A percentile compares a stretch with the other conserved stretches of the same genome.
Evolutionary conservation across 306 rosid species (phyloP).

Genomic region (Lagenaria siceraria): DNA sequence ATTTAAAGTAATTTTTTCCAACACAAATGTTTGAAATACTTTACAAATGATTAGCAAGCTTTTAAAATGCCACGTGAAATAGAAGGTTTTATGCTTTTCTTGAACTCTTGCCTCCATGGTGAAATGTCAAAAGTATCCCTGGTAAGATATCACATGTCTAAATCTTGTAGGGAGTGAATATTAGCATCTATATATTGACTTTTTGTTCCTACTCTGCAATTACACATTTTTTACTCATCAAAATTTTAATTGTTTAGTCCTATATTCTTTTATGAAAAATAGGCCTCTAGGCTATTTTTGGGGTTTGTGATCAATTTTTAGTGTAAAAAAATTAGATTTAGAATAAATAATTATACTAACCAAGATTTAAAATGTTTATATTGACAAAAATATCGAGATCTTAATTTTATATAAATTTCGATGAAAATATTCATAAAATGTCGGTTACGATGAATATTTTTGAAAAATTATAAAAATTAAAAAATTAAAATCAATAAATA

Average conservation of each 20-base stretch:
- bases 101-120: not conserved
- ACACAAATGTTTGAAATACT: not conserved
- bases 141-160: not conserved
- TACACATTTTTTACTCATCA: not conserved
- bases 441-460: too few species aligned
- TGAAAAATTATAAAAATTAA: too few species aligned
- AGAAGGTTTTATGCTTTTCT: not conserved
- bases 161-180: not conserved
- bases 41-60: not conserved
- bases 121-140: not conserved
- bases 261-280: not conserved
- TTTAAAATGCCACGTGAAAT: not conserved
- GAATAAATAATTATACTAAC: too few species aligned
- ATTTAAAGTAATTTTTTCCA: too few species aligned
- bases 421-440: too few species aligned
- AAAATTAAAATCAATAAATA: too few species aligned
- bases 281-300: not conserved
- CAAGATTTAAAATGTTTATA: too few species aligned
- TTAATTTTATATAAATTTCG: too few species aligned
- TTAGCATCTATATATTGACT: not conserved
- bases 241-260: not conserved
- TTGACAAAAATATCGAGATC: too few species aligned
- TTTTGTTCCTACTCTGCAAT: not conserved
- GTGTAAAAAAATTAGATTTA: too few species aligned
- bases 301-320: too few species aligned